Conservation (phyloP, 2,329 filamentous ascomycete species). For the Fusarium sp. region DNA sequence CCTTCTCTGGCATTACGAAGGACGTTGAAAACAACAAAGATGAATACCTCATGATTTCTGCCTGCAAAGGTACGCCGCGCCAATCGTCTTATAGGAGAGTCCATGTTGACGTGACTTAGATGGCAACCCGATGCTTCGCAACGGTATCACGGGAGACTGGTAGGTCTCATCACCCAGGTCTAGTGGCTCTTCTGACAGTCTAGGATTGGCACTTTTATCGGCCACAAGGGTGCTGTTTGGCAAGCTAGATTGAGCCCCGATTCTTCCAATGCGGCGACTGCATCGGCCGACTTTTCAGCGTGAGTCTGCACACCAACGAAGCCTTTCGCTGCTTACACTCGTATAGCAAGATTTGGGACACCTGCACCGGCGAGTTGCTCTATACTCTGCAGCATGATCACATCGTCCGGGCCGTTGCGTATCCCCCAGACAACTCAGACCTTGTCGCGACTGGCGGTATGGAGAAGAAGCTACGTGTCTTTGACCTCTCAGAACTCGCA, state of each 20-base stretch:
- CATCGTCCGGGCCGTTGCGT: slow-evolving; percentile 94
- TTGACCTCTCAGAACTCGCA: slow-evolving; percentile 78
- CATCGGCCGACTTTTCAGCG: slow-evolving; percentile 96
- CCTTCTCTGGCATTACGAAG: slow-evolving; percentile 88
- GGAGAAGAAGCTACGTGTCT: slow-evolving; percentile 97
- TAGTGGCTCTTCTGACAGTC: slow-evolving; percentile 28
- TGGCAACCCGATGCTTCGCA: slow-evolving; percentile 97
- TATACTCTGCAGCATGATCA: slow-evolving; percentile 92
- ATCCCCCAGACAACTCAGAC: slow-evolving; percentile 83
- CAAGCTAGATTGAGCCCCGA: slow-evolving; percentile 92
- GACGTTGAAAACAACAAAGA: slow-evolving; percentile 81
- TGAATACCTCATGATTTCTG: slow-evolving; percentile 88
- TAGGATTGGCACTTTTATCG: slow-evolving; percentile 98
- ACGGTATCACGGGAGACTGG: slow-evolving; percentile 96
- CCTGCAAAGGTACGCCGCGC: slow-evolving; percentile 79
- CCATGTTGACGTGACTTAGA: slow-evolving; percentile 66
- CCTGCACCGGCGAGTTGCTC: slow-evolving; percentile 89
- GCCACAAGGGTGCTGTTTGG: slow-evolving; percentile 98
- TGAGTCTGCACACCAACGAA: slow-evolving; percentile 59
- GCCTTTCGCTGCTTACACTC: slow-evolving; percentile 47
- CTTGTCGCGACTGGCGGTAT: slow-evolving; percentile 93
- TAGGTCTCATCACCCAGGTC: slow-evolving; percentile 55
- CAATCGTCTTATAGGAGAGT: slow-evolving; percentile 17
- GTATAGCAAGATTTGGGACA: slow-evolving; percentile 95
- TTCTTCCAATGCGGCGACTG: slow-evolving; percentile 89